Conservation (phyloP, 2,329 filamentous ascomycete genomes). For the Parasarocladium wereldwijsianum region DNA sequence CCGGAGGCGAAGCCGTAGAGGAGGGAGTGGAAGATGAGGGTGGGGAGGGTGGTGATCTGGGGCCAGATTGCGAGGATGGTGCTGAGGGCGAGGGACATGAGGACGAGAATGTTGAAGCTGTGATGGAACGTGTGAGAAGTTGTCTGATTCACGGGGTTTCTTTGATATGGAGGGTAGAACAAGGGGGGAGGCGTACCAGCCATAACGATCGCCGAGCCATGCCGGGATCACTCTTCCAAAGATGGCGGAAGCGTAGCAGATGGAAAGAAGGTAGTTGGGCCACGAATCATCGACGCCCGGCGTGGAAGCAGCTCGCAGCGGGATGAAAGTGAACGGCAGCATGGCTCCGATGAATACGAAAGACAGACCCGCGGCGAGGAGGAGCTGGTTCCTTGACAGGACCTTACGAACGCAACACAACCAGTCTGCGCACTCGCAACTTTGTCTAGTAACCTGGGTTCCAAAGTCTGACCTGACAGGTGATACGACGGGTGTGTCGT, state of each 20-base stretch:
- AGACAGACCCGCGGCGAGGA: slow-evolving; percentile 10
- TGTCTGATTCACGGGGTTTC: too few species aligned
- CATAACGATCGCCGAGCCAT: too few species aligned
- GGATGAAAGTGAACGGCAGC: slow-evolving; percentile 18
- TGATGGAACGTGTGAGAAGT: too few species aligned
- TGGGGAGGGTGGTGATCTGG: slow-evolving; percentile 8
- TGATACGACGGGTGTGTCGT: too few species aligned
- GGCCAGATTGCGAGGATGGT: slow-evolving; percentile 17
- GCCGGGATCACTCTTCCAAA: slow-evolving; percentile 37
- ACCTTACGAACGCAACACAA: too few species aligned
- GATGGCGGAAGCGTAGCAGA: slow-evolving; percentile 43
- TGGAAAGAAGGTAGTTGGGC: slow-evolving; percentile 42
- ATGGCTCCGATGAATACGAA: slow-evolving; percentile 15
- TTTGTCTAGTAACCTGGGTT: too few species aligned
- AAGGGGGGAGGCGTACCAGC: too few species aligned
- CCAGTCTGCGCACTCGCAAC: too few species aligned
- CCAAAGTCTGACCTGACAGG: too few species aligned
- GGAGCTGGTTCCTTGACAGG: slow-evolving; percentile 5
- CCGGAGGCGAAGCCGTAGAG: slow-evolving; percentile 16
- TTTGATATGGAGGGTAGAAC: too few species aligned
- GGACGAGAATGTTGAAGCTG: slow-evolving; percentile 26
- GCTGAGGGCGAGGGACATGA: slow-evolving; percentile 10
- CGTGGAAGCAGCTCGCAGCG: slow-evolving; percentile 35
- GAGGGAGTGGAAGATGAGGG: slow-evolving; percentile 11
- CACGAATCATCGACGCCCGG: background rate